Conservation (phyloP, 176 grass and related monocot species). For the Rhynchospora breviuscula region DNA sequence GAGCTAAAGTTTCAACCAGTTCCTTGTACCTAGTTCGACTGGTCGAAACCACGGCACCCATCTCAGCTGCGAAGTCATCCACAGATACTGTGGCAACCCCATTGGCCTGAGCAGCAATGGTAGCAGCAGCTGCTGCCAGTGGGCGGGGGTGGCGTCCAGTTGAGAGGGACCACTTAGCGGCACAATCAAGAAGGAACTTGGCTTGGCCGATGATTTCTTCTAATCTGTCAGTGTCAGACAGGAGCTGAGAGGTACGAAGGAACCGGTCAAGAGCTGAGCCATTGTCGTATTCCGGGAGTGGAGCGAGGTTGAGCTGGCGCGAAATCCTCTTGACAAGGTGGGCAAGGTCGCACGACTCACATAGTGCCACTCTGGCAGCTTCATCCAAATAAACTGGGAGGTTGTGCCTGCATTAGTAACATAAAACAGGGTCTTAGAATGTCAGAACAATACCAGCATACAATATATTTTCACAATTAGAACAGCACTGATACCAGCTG, state of each 20-base stretch:
- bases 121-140: slow-evolving; percentile 36
- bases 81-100: slow-evolving; percentile 29
- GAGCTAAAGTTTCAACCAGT: slow-evolving; percentile 39
- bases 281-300: slow-evolving; percentile 46
- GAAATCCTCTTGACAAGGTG: slow-evolving; percentile 44
- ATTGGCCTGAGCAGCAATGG: slow-evolving; percentile 43
- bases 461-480: not conserved
- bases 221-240: slow-evolving; percentile 11
- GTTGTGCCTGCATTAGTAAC: slow-evolving; percentile 21
- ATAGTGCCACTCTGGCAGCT: slow-evolving; percentile 34
- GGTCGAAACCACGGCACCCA: slow-evolving; percentile 35
- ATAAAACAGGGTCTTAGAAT: not conserved
- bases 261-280: slow-evolving; percentile 33
- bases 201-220: slow-evolving; percentile 45
- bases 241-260: slow-evolving; percentile 30
- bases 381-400: slow-evolving; percentile 48
- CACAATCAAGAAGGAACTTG: slow-evolving; percentile 55
- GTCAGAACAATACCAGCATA: not conserved
- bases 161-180: slow-evolving; percentile 70
- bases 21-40: slow-evolving; percentile 48
- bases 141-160: slow-evolving; percentile 57
- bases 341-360: slow-evolving; percentile 25
- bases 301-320: slow-evolving; percentile 33
- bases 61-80: slow-evolving; percentile 44
- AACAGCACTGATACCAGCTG: not conserved